Percentiles rank a stretch among this genome's conserved stretches.
Conservation (phyloP, 2,329 filamentous ascomycete species). For the Cladophialophora carrionii region DNA sequence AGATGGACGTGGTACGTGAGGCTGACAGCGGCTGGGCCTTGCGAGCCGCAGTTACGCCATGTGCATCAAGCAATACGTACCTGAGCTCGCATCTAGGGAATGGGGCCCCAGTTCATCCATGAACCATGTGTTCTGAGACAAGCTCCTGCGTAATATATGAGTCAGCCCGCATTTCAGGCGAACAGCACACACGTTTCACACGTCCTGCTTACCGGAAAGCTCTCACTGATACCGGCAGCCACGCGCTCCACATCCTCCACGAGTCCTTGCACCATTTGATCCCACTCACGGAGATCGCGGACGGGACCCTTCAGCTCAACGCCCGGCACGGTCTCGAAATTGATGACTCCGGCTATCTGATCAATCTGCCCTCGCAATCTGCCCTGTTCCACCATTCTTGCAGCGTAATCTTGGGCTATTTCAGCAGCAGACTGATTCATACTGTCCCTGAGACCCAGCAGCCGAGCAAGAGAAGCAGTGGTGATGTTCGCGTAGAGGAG, state of each 20-base stretch:
- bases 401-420: constrained; percentile 87
- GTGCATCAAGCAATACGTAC: background rate
- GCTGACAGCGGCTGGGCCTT: constrained; percentile 1
- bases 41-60: background rate
- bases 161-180: constrained; percentile 15
- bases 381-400: constrained; percentile 94
- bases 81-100: background rate
- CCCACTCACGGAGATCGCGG: constrained; percentile 81
- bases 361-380: constrained; percentile 87
- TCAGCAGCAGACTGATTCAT: constrained; percentile 58
- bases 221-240: constrained; percentile 75
- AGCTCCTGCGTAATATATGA: constrained; percentile 28
- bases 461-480: constrained; percentile 72
- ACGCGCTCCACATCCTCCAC: constrained; percentile 89
- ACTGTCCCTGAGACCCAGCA: constrained; percentile 70
- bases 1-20: background rate
- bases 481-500: constrained; percentile 76
- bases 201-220: constrained; percentile 69
- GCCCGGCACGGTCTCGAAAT: constrained; percentile 76
- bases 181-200: background rate
- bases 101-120: constrained; percentile 21
- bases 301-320: constrained; percentile 66
- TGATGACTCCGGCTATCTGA: constrained; percentile 86
- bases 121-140: constrained; percentile 28
- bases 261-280: constrained; percentile 80